These are phyloP conservation scores for Aphanomyces astaci DNA, from an alignment of 352 stramenopile genomes.

Conservation along the genomic window DNA sequence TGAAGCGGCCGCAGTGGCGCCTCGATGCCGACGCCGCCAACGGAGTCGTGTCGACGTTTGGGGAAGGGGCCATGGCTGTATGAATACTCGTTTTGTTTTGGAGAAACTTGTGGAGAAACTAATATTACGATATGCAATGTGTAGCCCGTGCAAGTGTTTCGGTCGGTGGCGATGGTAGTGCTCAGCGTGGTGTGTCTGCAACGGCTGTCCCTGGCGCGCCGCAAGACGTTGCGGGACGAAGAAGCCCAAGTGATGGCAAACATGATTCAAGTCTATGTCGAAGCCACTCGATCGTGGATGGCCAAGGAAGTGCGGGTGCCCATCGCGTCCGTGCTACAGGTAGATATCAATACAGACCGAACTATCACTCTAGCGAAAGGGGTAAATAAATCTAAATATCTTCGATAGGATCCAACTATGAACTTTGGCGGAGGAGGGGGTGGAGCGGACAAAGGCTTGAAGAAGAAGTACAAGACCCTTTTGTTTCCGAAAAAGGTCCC, in stretches of 20 bases:
- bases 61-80: constrained; percentile 7
- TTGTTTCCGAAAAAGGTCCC: constrained; percentile 27
- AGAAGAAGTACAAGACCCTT: constrained; percentile 41
- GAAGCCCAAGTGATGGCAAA: constrained; percentile 43
- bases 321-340: constrained; percentile 45
- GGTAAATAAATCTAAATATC: too few relatives aligned
- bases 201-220: not conserved
- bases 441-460: constrained; percentile 28
- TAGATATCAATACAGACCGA: not conserved
- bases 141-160: constrained; percentile 14
- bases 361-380: too few relatives aligned
- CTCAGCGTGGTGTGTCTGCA: not conserved
- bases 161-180: not conserved
- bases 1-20: constrained; percentile 12
- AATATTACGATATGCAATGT: not conserved
- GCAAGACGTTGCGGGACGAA: not conserved
- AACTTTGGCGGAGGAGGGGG: constrained; percentile 42
- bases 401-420: constrained; percentile 30
- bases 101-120: not conserved
- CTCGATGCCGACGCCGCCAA: not conserved
- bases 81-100: not conserved
- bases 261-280: constrained; percentile 58
- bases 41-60: constrained; percentile 10
- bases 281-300: constrained; percentile 55
- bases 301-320: constrained; percentile 38